Conservation (phyloP, 2,329 filamentous ascomycete species). For the Conoideocrella luteorostrata region DNA sequence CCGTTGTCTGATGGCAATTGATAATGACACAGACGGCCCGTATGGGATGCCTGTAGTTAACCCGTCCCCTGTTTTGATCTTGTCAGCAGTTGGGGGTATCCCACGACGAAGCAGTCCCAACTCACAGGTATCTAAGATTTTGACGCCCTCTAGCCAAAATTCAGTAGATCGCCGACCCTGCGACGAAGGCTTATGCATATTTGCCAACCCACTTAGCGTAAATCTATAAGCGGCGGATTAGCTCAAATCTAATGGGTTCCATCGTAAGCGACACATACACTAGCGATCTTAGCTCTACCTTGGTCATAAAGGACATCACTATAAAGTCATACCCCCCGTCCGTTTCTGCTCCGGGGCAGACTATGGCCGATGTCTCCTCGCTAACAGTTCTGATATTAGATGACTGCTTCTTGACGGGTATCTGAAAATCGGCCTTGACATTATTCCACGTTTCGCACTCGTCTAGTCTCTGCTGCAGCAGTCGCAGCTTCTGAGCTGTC, state of each 20-base stretch:
- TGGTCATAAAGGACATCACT: constrained; percentile 54
- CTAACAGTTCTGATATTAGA: constrained; percentile 46
- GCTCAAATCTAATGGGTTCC: constrained; percentile 11
- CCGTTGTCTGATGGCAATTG: constrained; percentile 50
- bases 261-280: constrained; percentile 37
- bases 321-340: constrained; percentile 46
- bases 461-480: constrained; percentile 58
- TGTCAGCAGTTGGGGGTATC: background rate
- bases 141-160: constrained; percentile 37
- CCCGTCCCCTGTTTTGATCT: constrained; percentile 24
- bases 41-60: constrained; percentile 29
- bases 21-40: constrained; percentile 44
- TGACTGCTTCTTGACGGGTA: constrained; percentile 49
- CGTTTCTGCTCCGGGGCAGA: constrained; percentile 38
- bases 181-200: constrained; percentile 30
- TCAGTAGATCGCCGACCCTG: constrained; percentile 29
- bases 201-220: constrained; percentile 47
- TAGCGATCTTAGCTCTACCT: constrained; percentile 49
- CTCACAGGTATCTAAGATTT: constrained; percentile 42
- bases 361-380: constrained; percentile 48
- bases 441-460: constrained; percentile 44
- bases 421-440: constrained; percentile 40
- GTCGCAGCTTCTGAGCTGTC: constrained; percentile 52
- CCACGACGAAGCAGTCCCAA: background rate
- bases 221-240: constrained; percentile 31